These are phyloP conservation scores for Ceratobasidium theobromae DNA, from an alignment of 1,284 basidiomycete species.

Conservation along the genomic window DNA sequence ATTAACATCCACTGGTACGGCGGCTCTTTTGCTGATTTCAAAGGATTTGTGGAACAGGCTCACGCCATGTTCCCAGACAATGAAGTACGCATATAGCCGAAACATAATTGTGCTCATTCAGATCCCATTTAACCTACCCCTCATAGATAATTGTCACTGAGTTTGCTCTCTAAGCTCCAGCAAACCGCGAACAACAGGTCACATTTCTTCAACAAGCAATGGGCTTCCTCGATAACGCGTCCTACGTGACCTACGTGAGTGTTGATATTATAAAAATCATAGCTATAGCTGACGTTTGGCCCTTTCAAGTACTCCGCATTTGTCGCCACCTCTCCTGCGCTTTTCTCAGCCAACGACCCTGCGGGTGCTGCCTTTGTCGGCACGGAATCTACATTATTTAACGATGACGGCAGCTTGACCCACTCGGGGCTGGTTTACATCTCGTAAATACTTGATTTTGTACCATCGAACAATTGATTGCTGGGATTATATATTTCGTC, in stretches of 20 bases:
- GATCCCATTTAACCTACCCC: neutral
- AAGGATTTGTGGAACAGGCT: slow-evolving; percentile 22
- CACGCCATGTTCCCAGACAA: slow-evolving; percentile 20
- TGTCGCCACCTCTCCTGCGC: slow-evolving; percentile 18
- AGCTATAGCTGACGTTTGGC: neutral
- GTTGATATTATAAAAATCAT: too few relatives aligned
- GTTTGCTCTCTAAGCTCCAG: slow-evolving; percentile 30
- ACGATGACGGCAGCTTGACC: slow-evolving; percentile 25
- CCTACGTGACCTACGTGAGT: slow-evolving; percentile 19
- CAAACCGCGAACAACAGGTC: slow-evolving; percentile 13
- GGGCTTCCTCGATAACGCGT: slow-evolving; percentile 17
- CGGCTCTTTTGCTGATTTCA: slow-evolving; percentile 19
- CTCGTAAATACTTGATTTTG: neutral
- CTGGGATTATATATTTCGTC: neutral
- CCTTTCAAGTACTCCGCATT: slow-evolving; percentile 20
- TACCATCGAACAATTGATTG: neutral
- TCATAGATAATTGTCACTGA: slow-evolving; percentile 27
- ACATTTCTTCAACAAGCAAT: slow-evolving; percentile 17
- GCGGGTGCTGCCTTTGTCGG: slow-evolving; percentile 6
- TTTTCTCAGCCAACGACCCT: slow-evolving; percentile 15
- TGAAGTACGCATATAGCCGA: neutral
- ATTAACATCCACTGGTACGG: slow-evolving; percentile 34
- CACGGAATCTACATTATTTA: slow-evolving; percentile 14
- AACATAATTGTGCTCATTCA: neutral
- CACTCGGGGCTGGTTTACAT: neutral